phyloP scores from a whole-genome alignment of 495 filamentous ascomycete genomes.

The Achaetomiella virescens region DNA sequence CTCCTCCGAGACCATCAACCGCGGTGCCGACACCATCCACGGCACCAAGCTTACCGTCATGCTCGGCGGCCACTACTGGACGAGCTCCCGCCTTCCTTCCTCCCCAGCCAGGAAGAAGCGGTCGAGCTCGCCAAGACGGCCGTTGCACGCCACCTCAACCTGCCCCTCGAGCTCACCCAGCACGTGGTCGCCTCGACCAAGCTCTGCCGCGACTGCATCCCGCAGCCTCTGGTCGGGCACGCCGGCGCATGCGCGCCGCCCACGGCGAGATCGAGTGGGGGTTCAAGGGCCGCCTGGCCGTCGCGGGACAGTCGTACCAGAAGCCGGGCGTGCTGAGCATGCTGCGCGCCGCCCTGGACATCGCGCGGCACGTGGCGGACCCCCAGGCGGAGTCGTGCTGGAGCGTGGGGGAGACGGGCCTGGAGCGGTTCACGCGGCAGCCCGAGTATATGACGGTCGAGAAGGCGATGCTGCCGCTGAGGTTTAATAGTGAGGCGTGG shows the following conservation, averaged over 20 bases:
- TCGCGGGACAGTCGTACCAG: slow-evolving; percentile 75
- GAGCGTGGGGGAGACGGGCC: slow-evolving; percentile 33
- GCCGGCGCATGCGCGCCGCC: slow-evolving; percentile 52
- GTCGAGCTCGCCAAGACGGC: slow-evolving; percentile 59
- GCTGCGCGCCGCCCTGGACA: slow-evolving; percentile 37
- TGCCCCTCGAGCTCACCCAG: slow-evolving; percentile 42
- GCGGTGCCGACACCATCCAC: slow-evolving; percentile 45
- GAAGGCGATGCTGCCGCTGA: not conserved
- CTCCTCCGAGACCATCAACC: slow-evolving; percentile 12
- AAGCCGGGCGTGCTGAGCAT: slow-evolving; percentile 33
- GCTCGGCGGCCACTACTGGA: slow-evolving; percentile 93
- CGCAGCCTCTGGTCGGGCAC: slow-evolving; percentile 83
- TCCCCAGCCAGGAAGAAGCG: slow-evolving; percentile 57
- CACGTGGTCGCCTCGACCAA: slow-evolving; percentile 51
- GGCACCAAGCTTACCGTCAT: slow-evolving; percentile 93
- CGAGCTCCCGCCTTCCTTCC: slow-evolving; percentile 44
- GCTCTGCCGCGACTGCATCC: slow-evolving; percentile 74
- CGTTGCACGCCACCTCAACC: slow-evolving; percentile 66
- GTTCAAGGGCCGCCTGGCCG: slow-evolving; percentile 59
- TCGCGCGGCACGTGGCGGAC: slow-evolving; percentile 15
- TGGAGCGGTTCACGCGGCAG: slow-evolving; percentile 23
- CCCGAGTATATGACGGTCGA: not conserved
- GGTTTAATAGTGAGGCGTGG: slow-evolving; percentile 4
- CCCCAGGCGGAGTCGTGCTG: not conserved
- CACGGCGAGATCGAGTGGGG: slow-evolving; percentile 47